phyloP scores from a whole-genome alignment of 345 rosid species.

The Acer negundo region DNA sequence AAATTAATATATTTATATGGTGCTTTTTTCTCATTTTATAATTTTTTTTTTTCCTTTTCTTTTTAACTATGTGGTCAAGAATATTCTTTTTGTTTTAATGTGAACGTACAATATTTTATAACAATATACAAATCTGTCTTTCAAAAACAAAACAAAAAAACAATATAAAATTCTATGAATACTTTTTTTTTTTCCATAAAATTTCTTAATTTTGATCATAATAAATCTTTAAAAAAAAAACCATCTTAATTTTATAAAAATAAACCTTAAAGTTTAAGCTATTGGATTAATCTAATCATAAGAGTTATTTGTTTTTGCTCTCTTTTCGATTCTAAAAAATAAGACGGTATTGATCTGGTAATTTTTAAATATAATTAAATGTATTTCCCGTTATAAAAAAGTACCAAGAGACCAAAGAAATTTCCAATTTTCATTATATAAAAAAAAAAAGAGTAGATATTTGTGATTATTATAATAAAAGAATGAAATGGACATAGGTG shows the following conservation, averaged over 20 bases:
- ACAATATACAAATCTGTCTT: too few species aligned
- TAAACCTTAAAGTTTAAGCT: too few species aligned
- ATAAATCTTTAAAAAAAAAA: too few species aligned
- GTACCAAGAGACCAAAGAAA: neutral
- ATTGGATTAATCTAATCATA: too few species aligned
- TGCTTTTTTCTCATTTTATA: neutral
- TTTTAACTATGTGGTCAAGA: slow-evolving; percentile 21
- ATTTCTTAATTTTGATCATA: too few species aligned
- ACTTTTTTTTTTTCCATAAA: neutral
- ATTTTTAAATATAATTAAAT: too few species aligned
- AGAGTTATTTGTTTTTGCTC: too few species aligned
- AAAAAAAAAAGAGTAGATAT: neutral
- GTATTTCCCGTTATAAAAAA: neutral
- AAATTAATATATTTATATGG: neutral
- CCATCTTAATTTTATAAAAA: too few species aligned
- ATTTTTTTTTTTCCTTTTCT: neutral
- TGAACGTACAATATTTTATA: neutral
- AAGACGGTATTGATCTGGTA: too few species aligned
- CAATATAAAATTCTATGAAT: too few species aligned
- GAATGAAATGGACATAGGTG: slow-evolving; percentile 7
- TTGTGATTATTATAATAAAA: neutral
- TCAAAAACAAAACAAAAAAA: too few species aligned
- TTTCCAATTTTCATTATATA: neutral
- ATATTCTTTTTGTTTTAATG: slow-evolving; percentile 32
- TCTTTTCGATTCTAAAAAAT: too few species aligned